Evolutionary conservation across 306 rosid genomes (phyloP).

Genomic region (Gillenia trifoliata): DNA sequence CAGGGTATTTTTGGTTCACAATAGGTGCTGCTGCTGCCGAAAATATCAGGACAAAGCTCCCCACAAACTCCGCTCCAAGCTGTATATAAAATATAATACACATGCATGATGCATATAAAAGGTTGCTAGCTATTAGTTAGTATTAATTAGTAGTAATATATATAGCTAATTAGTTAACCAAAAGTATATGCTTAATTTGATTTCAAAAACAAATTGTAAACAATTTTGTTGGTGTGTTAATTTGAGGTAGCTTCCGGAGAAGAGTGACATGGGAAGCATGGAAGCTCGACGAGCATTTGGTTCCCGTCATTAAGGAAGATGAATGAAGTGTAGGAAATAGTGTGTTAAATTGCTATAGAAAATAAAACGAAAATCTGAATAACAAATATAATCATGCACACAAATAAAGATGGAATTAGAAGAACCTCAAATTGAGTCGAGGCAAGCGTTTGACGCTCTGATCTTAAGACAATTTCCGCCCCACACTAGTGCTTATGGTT

Average conservation of each 20-base stretch:
- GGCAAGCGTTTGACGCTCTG: too few species aligned
- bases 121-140: neutral
- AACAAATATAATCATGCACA: too few species aligned
- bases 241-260: slow-evolving; percentile 9
- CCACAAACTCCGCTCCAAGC: slow-evolving; percentile 46
- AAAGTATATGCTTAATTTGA: neutral
- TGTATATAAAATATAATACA: neutral
- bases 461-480: too few species aligned
- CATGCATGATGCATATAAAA: neutral
- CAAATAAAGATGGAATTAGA: too few species aligned
- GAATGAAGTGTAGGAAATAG: too few species aligned
- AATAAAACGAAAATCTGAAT: too few species aligned
- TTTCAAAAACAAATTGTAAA: too few species aligned
- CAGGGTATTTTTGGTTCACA: slow-evolving; percentile 31
- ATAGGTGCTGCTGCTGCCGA: slow-evolving; percentile 37
- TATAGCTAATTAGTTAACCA: neutral
- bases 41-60: slow-evolving; percentile 53
- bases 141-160: too few species aligned
- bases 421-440: too few species aligned
- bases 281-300: neutral
- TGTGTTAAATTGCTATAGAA: too few species aligned
- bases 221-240: too few species aligned
- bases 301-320: neutral
- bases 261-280: neutral
- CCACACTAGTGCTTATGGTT: too few species aligned